phyloP scores from a whole-genome alignment of 2,329 filamentous ascomycete species.

The Lachnellula arida region DNA sequence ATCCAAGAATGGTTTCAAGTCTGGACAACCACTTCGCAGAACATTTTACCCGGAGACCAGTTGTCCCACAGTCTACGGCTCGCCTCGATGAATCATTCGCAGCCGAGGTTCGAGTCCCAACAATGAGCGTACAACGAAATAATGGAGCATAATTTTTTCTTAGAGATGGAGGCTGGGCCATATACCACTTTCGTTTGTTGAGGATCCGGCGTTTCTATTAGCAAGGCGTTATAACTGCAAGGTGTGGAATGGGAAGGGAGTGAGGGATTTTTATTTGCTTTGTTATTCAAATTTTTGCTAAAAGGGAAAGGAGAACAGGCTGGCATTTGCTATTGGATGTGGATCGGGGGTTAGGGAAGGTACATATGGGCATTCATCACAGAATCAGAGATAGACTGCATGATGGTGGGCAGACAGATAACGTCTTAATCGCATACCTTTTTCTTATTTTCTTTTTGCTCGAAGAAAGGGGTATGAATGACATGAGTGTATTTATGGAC shows the following conservation, averaged over 20 bases:
- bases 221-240: constrained; percentile 15
- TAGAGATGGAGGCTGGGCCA: constrained; percentile 11
- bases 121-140: not conserved
- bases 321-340: not conserved
- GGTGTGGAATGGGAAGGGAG: not conserved
- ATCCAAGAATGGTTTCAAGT: constrained; percentile 2
- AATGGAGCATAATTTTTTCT: not conserved
- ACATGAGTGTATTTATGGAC: not conserved
- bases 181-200: constrained; percentile 10
- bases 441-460: not conserved
- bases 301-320: not conserved
- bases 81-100: not conserved
- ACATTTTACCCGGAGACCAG: constrained; percentile 12
- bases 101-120: not conserved
- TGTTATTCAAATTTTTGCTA: not conserved
- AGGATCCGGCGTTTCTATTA: constrained; percentile 9
- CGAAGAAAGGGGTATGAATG: not conserved
- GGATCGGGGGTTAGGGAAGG: not conserved
- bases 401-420: not conserved
- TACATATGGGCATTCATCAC: not conserved
- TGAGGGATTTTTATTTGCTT: not conserved
- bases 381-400: not conserved
- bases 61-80: constrained; percentile 3
- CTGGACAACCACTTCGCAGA: constrained; percentile 11
- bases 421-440: not conserved